These are phyloP conservation scores for Coniosporium uncinatum DNA, from an alignment of 2,329 filamentous ascomycete species.

Conservation along the genomic window DNA sequence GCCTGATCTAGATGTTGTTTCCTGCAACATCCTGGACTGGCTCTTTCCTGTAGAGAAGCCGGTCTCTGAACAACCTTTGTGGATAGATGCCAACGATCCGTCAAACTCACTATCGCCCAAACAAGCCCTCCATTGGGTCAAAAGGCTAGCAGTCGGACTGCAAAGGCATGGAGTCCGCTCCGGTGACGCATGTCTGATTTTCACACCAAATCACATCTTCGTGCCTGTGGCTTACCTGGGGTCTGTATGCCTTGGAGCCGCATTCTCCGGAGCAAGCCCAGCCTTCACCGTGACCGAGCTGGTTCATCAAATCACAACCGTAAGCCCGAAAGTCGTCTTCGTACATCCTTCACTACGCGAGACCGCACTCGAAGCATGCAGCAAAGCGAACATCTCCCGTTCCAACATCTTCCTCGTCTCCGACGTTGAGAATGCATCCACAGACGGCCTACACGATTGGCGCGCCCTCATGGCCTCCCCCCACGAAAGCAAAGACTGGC, in stretches of 20 bases:
- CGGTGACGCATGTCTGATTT: constrained; percentile 46
- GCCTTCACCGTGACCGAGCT: constrained; percentile 38
- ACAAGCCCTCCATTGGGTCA: constrained; percentile 41
- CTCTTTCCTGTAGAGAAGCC: constrained; percentile 24
- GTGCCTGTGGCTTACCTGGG: constrained; percentile 46
- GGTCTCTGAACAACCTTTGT: constrained; percentile 37
- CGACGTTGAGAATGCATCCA: constrained; percentile 15
- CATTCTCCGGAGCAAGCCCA: constrained; percentile 50
- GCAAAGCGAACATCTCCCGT: constrained; percentile 18
- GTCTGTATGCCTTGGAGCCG: constrained; percentile 41
- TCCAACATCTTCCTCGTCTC: constrained; percentile 23
- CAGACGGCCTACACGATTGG: constrained; percentile 22
- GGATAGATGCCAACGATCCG: constrained; percentile 42
- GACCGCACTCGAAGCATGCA: constrained; percentile 19
- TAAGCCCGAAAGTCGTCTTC: constrained; percentile 21
- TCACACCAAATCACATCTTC: constrained; percentile 47
- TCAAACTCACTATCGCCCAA: constrained; percentile 35
- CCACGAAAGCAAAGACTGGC: constrained; percentile 18
- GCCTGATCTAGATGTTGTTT: no score
- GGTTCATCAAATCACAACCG: constrained; percentile 23
- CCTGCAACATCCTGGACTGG: constrained; percentile 33
- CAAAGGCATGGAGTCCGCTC: constrained; percentile 34
- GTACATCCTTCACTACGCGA: constrained; percentile 20
- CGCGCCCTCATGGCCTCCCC: constrained; percentile 17
- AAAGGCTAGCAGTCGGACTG: constrained; percentile 39